Conservation (phyloP, 1,284 basidiomycete genomes). For the Leccinum proximum region DNA sequence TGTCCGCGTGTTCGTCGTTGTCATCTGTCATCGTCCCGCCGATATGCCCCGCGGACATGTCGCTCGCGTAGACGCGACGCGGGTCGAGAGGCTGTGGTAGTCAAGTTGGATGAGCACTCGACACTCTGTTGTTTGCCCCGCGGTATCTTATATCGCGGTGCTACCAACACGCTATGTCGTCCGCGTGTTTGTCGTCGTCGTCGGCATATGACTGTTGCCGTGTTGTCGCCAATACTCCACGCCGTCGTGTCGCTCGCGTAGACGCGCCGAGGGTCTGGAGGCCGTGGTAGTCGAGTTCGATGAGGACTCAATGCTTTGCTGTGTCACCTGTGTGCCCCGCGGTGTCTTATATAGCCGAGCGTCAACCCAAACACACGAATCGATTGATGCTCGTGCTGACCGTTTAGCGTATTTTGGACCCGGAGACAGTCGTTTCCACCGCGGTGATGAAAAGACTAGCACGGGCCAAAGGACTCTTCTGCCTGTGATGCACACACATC, state of each 20-base stretch:
- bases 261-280: constrained; percentile 68
- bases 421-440: constrained; percentile 60
- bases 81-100: constrained; percentile 86
- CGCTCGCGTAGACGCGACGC: constrained; percentile 53
- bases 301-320: constrained; percentile 86
- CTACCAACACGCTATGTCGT: too few relatives aligned
- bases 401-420: constrained; percentile 83
- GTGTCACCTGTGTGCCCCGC: constrained; percentile 72
- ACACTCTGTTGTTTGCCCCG: constrained; percentile 92
- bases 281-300: constrained; percentile 62
- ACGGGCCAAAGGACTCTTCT: constrained; percentile 11
- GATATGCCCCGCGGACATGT: constrained; percentile 21
- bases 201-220: too few relatives aligned
- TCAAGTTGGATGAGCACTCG: constrained; percentile 60
- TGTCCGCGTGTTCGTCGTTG: too few relatives aligned
- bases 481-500: constrained; percentile 9
- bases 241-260: constrained; percentile 41
- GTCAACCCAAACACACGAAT: not conserved
- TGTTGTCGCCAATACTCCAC: too few relatives aligned
- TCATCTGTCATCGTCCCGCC: too few relatives aligned
- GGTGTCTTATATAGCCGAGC: constrained; percentile 63
- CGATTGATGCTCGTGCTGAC: constrained; percentile 16
- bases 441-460: not conserved
- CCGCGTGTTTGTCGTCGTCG: too few relatives aligned
- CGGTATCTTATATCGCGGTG: constrained; percentile 61